These are phyloP conservation scores for Acacia concinna DNA, from an alignment of 331 rosid species.

Conservation along the genomic window DNA sequence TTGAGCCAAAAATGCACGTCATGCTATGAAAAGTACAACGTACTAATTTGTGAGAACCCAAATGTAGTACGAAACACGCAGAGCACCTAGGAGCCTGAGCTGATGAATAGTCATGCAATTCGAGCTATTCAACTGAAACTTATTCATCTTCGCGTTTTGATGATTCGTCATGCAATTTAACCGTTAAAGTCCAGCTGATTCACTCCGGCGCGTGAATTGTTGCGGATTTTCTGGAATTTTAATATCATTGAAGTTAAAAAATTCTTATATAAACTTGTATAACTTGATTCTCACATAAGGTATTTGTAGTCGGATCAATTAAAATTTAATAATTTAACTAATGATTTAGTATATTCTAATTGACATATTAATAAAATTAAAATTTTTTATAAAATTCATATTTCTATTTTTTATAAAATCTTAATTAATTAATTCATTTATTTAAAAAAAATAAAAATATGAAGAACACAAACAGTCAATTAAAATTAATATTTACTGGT, in stretches of 20 bases:
- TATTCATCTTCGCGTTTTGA: neutral
- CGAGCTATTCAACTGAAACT: neutral
- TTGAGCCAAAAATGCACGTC: neutral
- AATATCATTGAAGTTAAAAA: neutral
- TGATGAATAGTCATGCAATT: neutral
- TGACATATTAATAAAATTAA: too few relatives aligned
- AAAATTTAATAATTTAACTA: too few relatives aligned
- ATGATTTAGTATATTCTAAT: too few relatives aligned
- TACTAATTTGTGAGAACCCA: neutral
- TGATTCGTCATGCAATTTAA: neutral
- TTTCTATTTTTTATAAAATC: too few relatives aligned
- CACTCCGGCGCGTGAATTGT: neutral
- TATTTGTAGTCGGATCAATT: too few relatives aligned
- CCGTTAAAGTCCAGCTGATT: neutral
- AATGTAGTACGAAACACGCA: slow-evolving; percentile 2
- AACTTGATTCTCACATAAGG: too few relatives aligned
- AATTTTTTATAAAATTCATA: too few relatives aligned
- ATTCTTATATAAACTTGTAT: too few relatives aligned
- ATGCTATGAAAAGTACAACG: neutral
- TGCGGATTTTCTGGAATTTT: neutral
- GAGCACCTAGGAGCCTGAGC: neutral
- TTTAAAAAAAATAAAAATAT: too few relatives aligned
- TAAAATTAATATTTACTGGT: too few relatives aligned
- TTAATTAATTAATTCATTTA: too few relatives aligned
- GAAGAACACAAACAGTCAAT: too few relatives aligned